Evolutionary conservation across 371 early-diverging fungal genomes (phyloP).

Genomic region (Massospora cicadina): DNA sequence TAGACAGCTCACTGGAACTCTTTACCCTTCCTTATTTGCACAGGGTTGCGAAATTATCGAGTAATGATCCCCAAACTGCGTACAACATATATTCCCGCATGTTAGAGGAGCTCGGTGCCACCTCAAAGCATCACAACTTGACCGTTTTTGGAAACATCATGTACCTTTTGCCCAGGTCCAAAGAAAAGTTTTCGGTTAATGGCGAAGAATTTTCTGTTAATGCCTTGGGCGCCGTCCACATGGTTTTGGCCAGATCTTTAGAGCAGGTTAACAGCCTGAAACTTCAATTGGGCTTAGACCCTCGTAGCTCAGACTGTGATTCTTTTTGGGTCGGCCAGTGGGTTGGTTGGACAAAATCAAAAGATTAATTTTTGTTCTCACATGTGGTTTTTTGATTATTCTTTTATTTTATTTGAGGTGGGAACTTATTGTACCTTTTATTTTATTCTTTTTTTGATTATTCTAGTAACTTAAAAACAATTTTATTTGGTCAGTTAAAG

Average conservation of each 20-base stretch:
- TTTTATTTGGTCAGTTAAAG: no score
- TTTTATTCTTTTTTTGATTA: no score
- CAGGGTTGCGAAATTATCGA: not conserved
- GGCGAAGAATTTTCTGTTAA: not conserved
- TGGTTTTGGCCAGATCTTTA: conserved; percentile 1
- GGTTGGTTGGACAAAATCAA: not conserved
- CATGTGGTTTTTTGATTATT: no score
- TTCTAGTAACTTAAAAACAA: no score
- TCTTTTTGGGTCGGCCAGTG: not conserved
- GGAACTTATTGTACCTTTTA: no score
- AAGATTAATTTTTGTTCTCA: not conserved
- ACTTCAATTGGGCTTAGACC: not conserved
- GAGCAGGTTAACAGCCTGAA: not conserved
- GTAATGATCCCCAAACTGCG: not conserved
- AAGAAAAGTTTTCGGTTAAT: not conserved
- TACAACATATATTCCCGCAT: not conserved
- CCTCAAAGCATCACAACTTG: not conserved
- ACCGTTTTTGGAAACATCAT: not conserved
- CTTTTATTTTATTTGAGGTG: no score
- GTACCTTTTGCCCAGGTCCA: not conserved
- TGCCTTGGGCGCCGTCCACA: conserved; percentile 3
- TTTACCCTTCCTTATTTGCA: not conserved
- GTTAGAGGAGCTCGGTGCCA: not conserved
- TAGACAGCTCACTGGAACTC: not conserved
- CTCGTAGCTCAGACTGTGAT: not conserved